phyloP scores from a whole-genome alignment of 805 yeast genomes.

The Wickerhamomyces bisporus region DNA sequence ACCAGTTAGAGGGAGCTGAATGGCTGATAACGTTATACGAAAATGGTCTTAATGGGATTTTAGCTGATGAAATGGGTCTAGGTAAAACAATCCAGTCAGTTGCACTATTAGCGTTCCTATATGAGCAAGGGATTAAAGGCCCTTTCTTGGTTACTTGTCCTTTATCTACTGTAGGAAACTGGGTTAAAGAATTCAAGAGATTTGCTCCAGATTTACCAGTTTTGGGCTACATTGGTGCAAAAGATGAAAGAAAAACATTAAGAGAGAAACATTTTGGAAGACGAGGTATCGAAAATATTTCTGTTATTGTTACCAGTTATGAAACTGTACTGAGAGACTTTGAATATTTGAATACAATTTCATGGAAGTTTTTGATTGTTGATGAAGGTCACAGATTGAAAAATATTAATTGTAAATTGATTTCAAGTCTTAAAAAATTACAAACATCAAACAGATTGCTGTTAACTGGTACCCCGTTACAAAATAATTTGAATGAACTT shows the following conservation, averaged over 20 bases:
- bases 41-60: conserved; percentile 89
- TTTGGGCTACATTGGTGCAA: conserved; percentile 60
- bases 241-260: conserved; percentile 46
- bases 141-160: conserved; percentile 81
- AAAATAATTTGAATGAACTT: conserved; percentile 81
- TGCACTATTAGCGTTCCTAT: conserved; percentile 65
- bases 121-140: conserved; percentile 74
- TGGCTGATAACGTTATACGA: conserved; percentile 88
- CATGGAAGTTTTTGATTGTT: conserved; percentile 83
- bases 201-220: conserved; percentile 71
- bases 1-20: conserved; percentile 85
- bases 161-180: conserved; percentile 77
- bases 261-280: conserved; percentile 25
- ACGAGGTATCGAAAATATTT: conserved; percentile 25
- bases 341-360: conserved; percentile 40
- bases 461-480: conserved; percentile 95
- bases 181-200: conserved; percentile 66
- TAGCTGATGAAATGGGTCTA: conserved; percentile 97
- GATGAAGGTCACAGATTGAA: conserved; percentile 96
- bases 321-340: conserved; percentile 74
- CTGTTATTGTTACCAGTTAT: conserved; percentile 74
- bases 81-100: conserved; percentile 93
- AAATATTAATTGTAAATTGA: conserved; percentile 72
- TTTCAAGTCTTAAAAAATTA: conserved; percentile 64
- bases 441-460: conserved; percentile 66